phyloP scores from a whole-genome alignment of 768 basidiomycete species.

The Pulveroboletus sp. region DNA sequence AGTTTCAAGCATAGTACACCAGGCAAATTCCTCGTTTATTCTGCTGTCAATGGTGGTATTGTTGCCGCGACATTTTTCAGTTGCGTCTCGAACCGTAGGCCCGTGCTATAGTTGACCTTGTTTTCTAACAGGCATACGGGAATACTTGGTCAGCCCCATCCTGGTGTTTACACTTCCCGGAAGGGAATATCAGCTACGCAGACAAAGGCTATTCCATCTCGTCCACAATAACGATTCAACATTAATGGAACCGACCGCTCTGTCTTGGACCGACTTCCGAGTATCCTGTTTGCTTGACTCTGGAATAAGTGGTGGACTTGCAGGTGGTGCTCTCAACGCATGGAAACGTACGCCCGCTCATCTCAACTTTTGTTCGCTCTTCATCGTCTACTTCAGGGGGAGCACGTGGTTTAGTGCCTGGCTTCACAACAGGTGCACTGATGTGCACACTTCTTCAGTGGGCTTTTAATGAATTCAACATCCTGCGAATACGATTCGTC shows the following conservation, averaged over 20 bases:
- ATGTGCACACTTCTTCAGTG: slow-evolving; percentile 63
- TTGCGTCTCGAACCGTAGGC: slow-evolving; percentile 33
- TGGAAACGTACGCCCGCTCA: slow-evolving; percentile 48
- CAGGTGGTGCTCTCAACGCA: slow-evolving; percentile 58
- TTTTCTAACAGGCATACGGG: slow-evolving; percentile 55
- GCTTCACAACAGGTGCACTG: slow-evolving; percentile 54
- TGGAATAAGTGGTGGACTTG: slow-evolving; percentile 63
- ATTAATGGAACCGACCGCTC: slow-evolving; percentile 2
- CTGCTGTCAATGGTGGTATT: slow-evolving; percentile 69
- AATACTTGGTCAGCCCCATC: slow-evolving; percentile 68
- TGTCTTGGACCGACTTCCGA: slow-evolving; percentile 53
- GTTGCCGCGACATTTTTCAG: slow-evolving; percentile 77
- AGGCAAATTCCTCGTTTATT: slow-evolving; percentile 48
- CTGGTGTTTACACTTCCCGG: slow-evolving; percentile 45
- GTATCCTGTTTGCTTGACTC: slow-evolving; percentile 63
- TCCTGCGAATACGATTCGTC: slow-evolving; percentile 57
- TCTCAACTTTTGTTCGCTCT: background rate
- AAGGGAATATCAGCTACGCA: slow-evolving; percentile 44
- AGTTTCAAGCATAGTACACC: slow-evolving; percentile 46
- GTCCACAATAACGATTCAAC: slow-evolving; percentile 16
- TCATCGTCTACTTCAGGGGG: slow-evolving; percentile 48
- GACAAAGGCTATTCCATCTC: slow-evolving; percentile 30
- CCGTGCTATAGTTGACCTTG: background rate
- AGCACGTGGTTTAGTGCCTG: slow-evolving; percentile 49
- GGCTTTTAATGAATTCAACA: slow-evolving; percentile 61